Evolutionary conservation across 495 filamentous ascomycete genomes (phyloP).

Genomic region (Podospora pseudoanserina): DNA sequence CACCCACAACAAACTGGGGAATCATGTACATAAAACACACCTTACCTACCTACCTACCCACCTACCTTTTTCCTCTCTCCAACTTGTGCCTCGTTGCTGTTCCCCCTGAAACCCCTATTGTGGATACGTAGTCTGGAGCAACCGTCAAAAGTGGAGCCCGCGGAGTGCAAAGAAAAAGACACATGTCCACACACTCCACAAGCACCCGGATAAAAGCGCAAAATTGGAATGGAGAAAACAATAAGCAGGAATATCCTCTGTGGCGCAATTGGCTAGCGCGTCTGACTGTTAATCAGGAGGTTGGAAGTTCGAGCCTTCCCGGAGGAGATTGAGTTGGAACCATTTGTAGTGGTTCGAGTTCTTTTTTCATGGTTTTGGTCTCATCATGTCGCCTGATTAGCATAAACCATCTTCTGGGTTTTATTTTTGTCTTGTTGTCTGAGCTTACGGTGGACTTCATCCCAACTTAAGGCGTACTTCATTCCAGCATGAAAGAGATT

Average conservation of each 20-base stretch:
- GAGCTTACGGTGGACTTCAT: too few species aligned
- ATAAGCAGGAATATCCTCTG: background rate
- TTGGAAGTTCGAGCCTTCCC: conserved; percentile 19
- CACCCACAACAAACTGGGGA: background rate
- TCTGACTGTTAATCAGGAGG: conserved; percentile 34
- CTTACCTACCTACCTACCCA: background rate
- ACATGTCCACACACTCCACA: background rate
- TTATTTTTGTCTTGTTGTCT: too few species aligned
- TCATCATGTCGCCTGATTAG: too few species aligned
- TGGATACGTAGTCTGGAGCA: background rate
- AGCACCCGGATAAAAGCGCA: background rate
- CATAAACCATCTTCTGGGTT: too few species aligned
- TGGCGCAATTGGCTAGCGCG: conserved; percentile 29
- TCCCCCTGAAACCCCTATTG: background rate
- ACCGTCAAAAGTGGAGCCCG: background rate
- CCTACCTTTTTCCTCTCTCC: background rate
- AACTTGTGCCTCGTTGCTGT: background rate
- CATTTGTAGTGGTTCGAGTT: too few species aligned
- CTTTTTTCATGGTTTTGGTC: too few species aligned
- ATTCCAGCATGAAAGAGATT: too few species aligned
- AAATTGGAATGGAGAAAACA: background rate
- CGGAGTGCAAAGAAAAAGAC: background rate
- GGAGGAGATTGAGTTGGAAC: conserved; percentile 6
- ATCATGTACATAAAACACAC: background rate
- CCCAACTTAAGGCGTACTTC: too few species aligned